Evolutionary conservation across 208 protist species (phyloP), one percentile per base, ranked within the genome.

Genomic region (Trypanosoma mega): DNA sequence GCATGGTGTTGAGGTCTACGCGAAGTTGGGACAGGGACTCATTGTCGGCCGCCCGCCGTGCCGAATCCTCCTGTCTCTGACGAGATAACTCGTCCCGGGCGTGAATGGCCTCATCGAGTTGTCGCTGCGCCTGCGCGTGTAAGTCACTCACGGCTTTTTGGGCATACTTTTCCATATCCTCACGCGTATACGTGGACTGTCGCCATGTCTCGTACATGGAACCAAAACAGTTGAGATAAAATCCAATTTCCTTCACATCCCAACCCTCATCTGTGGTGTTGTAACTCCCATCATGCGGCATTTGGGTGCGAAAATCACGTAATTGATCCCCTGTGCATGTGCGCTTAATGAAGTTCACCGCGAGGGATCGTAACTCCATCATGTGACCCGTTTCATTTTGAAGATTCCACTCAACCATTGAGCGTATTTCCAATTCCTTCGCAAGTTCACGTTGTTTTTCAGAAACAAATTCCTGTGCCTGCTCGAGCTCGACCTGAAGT

Each of bases 101-200:
- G 33, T 80, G 85, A n/a, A 58, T 57, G 0, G 75, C 74, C n/a
- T 93, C 85, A 57, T 74, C 71, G 18, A 90, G 52, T 70, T 93
- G 80, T 12, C 73, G 85, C 55, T 94, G 78, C 21, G 82, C 69
- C 60, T 92, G 82, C 59, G 82, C 76, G 59, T 87, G 65, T 58
- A 84, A 16, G n/a, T 87, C 81, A 24, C 44, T 68, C 51, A 82
- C 70, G 2, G 78, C 82, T 27, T 78, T 70, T 31, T 74, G 73
- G 18, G 82, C 85, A 64, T 93, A 90, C 58, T 90, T 84, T 69
- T 96, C 81, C 71, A 94, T 78, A 60, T 96, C 90, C 39, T 93
- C 85, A 70, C 88, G 70, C 12, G 90, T 92, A 60, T 91, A 94
- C 24, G 85, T 87, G 11, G 68, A 72, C 51, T 86, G 76, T 45